phyloP scores from a whole-genome alignment of 179 eudicot species.

The Nepenthes alata region DNA sequence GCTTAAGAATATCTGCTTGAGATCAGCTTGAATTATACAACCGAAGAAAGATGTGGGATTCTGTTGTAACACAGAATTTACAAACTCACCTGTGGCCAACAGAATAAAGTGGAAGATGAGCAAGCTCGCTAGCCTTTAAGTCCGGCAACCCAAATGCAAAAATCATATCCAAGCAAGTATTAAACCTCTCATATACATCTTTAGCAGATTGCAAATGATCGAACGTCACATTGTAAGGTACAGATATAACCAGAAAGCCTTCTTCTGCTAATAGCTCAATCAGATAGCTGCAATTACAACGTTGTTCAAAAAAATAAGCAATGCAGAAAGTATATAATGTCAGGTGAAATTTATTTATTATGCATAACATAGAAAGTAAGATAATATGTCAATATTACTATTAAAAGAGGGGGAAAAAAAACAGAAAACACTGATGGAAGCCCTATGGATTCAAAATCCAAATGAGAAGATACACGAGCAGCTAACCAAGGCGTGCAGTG shows the following conservation, averaged over 20 bases:
- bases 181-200: slow-evolving; percentile 61
- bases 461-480: too few species aligned
- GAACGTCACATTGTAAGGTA: slow-evolving; percentile 92
- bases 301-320: neutral
- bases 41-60: neutral
- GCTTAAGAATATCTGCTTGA: too few species aligned
- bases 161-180: slow-evolving; percentile 55
- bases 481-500: too few species aligned
- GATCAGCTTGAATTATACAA: too few species aligned
- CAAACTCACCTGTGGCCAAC: slow-evolving; percentile 80
- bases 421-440: neutral
- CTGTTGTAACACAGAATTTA: neutral
- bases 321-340: neutral
- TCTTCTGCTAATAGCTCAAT: slow-evolving; percentile 62
- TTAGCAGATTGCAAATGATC: slow-evolving; percentile 66
- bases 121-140: slow-evolving; percentile 38
- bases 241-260: slow-evolving; percentile 71
- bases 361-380: neutral
- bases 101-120: slow-evolving; percentile 70
- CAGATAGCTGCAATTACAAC: slow-evolving; percentile 46
- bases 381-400: neutral
- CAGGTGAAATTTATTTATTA: neutral
- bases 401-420: neutral
- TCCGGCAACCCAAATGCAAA: slow-evolving; percentile 55
- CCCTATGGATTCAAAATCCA: too few species aligned